phyloP scores from a whole-genome alignment of 1,139 yeast species.

The Kurtzmaniella quercitrusa region DNA sequence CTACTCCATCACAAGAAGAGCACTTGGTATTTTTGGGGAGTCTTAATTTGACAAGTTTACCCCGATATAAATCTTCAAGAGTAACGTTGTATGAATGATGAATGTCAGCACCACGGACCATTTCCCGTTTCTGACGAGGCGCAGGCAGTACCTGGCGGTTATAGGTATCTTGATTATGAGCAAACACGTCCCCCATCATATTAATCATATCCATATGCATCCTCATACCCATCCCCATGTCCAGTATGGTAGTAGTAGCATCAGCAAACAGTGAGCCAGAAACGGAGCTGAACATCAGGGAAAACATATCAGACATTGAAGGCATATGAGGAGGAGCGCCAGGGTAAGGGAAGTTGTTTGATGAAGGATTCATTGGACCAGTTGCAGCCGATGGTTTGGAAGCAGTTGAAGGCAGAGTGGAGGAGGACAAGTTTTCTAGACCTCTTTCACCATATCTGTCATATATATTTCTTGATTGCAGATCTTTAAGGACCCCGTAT shows the following conservation, averaged over 20 bases:
- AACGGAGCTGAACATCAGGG: conserved; percentile 5
- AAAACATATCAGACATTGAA: neutral
- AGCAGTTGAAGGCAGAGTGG: neutral
- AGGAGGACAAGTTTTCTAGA: conserved; percentile 15
- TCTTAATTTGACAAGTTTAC: conserved; percentile 37
- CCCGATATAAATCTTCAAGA: conserved; percentile 34
- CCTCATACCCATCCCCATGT: conserved; percentile 9
- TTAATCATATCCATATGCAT: conserved; percentile 10
- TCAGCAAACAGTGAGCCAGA: conserved; percentile 4
- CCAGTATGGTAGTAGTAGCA: conserved; percentile 2
- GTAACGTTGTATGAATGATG: conserved; percentile 38
- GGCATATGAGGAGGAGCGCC: conserved; percentile 23
- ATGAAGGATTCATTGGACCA: conserved; percentile 21
- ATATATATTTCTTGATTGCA: conserved; percentile 25
- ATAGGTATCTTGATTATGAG: neutral
- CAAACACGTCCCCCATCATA: conserved; percentile 5
- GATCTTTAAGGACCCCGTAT: conserved; percentile 37
- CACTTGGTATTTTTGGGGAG: conserved; percentile 38
- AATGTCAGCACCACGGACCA: conserved; percentile 32
- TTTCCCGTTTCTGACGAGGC: conserved; percentile 7
- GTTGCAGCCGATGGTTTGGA: neutral
- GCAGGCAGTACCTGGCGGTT: conserved; percentile 17
- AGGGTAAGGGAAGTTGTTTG: conserved; percentile 38
- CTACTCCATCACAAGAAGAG: conserved; percentile 30
- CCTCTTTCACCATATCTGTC: conserved; percentile 40